phyloP scores from a whole-genome alignment of 768 basidiomycete genomes.

The Tricholoma bakamatsutake region DNA sequence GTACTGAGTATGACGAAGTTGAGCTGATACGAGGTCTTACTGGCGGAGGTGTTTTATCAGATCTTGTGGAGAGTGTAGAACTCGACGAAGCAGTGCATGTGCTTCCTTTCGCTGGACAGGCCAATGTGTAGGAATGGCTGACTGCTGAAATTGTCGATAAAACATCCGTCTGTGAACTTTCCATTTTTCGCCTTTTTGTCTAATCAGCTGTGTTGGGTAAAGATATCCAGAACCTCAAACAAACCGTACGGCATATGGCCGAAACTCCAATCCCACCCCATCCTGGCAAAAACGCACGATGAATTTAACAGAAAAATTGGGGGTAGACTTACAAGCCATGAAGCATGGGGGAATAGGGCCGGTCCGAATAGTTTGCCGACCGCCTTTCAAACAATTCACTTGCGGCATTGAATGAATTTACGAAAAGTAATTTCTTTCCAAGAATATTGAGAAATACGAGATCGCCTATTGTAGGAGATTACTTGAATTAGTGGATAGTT shows the following conservation, averaged over 20 bases:
- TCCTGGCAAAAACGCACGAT: constrained; percentile 13
- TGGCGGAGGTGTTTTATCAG: constrained; percentile 45
- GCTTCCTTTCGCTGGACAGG: constrained; percentile 41
- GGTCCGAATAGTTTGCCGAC: constrained; percentile 51
- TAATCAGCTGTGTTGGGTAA: not conserved
- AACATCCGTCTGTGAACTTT: constrained; percentile 48
- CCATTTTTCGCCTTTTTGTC: constrained; percentile 44
- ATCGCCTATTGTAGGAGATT: constrained; percentile 34
- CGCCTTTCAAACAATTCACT: constrained; percentile 53
- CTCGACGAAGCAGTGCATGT: constrained; percentile 36
- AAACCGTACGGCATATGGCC: constrained; percentile 49
- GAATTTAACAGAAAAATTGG: not conserved
- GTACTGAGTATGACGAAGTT: not conserved
- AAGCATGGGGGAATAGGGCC: constrained; percentile 41
- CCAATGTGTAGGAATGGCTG: constrained; percentile 34
- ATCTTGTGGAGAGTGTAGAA: constrained; percentile 36
- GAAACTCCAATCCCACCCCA: constrained; percentile 45
- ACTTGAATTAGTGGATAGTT: not conserved
- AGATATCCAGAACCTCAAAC: constrained; percentile 2
- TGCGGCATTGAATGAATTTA: constrained; percentile 36
- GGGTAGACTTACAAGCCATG: constrained; percentile 35
- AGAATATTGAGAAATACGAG: constrained; percentile 48
- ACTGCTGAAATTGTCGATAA: constrained; percentile 44
- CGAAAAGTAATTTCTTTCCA: constrained; percentile 41
- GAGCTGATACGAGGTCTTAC: constrained; percentile 24